Conservation (phyloP, 2,329 filamentous ascomycete species). For the Penicillium janthinellum region DNA sequence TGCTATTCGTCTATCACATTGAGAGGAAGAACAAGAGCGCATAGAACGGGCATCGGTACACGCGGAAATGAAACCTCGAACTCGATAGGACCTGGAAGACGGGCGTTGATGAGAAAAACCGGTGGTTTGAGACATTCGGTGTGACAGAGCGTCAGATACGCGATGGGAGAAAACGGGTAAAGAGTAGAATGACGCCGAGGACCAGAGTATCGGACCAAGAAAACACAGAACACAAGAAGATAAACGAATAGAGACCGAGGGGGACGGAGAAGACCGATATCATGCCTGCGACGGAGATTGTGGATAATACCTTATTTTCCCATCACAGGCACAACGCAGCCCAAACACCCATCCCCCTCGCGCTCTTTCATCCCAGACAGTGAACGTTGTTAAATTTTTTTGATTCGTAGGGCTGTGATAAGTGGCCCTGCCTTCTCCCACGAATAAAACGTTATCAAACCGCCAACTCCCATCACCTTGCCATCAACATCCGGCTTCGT, state of each 20-base stretch:
- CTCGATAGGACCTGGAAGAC: constrained; percentile 18
- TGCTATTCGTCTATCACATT: constrained; percentile 28
- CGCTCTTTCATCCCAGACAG: constrained; percentile 19
- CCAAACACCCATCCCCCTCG: neutral
- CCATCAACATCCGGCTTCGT: constrained; percentile 39
- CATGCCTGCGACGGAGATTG: neutral
- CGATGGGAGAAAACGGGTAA: constrained; percentile 31
- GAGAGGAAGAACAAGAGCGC: constrained; percentile 8
- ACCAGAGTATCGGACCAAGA: constrained; percentile 23
- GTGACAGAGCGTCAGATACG: constrained; percentile 41
- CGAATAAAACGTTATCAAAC: constrained; percentile 43
- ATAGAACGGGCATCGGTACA: constrained; percentile 2
- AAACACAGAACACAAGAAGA: constrained; percentile 19
- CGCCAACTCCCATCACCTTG: constrained; percentile 41
- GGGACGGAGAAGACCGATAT: neutral
- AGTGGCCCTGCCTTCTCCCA: constrained; percentile 42
- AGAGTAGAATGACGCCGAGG: constrained; percentile 3
- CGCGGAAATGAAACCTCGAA: constrained; percentile 9
- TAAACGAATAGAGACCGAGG: neutral
- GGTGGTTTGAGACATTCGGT: constrained; percentile 36
- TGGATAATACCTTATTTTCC: neutral
- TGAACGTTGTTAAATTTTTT: constrained; percentile 36
- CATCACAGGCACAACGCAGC: neutral
- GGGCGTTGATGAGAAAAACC: constrained; percentile 26
- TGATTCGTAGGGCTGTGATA: constrained; percentile 40